A percentile compares a stretch with the other conserved stretches of the same genome.
phyloP scores from a whole-genome alignment of 2,329 filamentous ascomycete species.

The Laburnicola sp. region DNA sequence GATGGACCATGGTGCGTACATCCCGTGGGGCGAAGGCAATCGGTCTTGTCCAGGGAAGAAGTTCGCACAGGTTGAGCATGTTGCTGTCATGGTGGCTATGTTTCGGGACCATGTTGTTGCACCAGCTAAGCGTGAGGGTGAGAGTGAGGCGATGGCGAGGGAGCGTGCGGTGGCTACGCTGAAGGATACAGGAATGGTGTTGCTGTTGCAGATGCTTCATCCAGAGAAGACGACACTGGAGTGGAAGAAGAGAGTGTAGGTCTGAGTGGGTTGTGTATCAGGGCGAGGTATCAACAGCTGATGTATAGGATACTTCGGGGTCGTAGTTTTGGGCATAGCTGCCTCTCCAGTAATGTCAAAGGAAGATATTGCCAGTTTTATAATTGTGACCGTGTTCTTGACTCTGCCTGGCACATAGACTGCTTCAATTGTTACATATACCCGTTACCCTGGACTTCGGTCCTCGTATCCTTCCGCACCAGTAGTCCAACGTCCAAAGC shows the following conservation, averaged over 20 bases:
- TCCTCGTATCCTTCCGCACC: too few relatives aligned
- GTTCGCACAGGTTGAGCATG: slow-evolving; percentile 44
- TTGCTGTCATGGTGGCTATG: slow-evolving; percentile 32
- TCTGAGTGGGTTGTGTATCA: too few relatives aligned
- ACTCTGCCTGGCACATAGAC: too few relatives aligned
- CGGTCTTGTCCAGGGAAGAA: slow-evolving; percentile 39
- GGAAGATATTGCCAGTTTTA: too few relatives aligned
- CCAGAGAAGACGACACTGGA: slow-evolving; percentile 14
- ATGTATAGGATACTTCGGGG: too few relatives aligned
- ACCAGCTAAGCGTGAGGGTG: neutral
- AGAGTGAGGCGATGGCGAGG: slow-evolving; percentile 7
- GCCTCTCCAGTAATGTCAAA: too few relatives aligned
- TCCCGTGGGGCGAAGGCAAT: slow-evolving; percentile 37
- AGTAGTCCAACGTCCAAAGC: too few relatives aligned
- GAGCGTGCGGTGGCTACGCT: slow-evolving; percentile 1
- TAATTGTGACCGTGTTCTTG: too few relatives aligned
- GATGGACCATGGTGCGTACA: slow-evolving; percentile 5
- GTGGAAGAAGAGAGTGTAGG: slow-evolving; percentile 4
- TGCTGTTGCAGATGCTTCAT: slow-evolving; percentile 22
- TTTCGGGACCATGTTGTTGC: slow-evolving; percentile 20
- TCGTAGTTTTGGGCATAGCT: too few relatives aligned
- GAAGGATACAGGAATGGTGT: slow-evolving; percentile 15
- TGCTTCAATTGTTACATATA: too few relatives aligned
- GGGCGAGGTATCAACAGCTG: too few relatives aligned
- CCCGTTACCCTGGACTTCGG: too few relatives aligned